Evolutionary conservation across 2,329 filamentous ascomycete genomes (phyloP), one percentile per base, ranked within the genome.

Genomic region (Nakataea oryzae): DNA sequence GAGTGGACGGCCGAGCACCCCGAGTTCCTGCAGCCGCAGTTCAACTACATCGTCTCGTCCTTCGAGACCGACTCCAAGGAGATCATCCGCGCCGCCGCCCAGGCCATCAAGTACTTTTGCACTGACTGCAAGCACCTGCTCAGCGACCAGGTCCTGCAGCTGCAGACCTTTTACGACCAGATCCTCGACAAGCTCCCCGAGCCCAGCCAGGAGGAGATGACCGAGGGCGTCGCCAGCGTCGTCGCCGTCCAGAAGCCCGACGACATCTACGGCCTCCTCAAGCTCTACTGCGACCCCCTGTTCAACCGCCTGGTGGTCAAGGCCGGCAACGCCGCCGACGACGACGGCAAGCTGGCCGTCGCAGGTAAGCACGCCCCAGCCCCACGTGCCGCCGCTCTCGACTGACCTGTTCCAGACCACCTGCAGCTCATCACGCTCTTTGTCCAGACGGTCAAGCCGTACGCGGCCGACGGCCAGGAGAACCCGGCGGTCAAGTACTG

Each of bases 1-100:
- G 93, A 97, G 74, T 99, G 95, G 95, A 99, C 96, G 0, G 86
- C 95, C 6, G 87, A 91, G 58, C 95, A 99, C 70, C 91, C 93
- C 0, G 91, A 97, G 63, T 96, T 93, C 57, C 81, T 99, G 11
- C 90, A 96, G 74, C 83, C 90, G 11, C 95, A 99, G 74, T 90
- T 99, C 71, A 92, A 91, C 70, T 99, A 96, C 75, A 96, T 99
- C 70, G 93, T 96, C 67, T 89, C 88, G 5, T 95, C 93, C 0
- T 99, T 99, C 76, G 84, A 91, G 66, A 90, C 93, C 63, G 85
- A 87, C 55, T 96, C 93, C 0, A 90, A 88, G 69, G 96, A 99
- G 71, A 93, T 99, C 62, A 84, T 96, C 54, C 86, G 93, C 65
- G 95, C 93, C 26, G 91, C 95, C 24, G 95, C 95, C 7, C 85